Conservation (phyloP, 2,329 filamentous ascomycete genomes). For the Monosporascus sp. region DNA sequence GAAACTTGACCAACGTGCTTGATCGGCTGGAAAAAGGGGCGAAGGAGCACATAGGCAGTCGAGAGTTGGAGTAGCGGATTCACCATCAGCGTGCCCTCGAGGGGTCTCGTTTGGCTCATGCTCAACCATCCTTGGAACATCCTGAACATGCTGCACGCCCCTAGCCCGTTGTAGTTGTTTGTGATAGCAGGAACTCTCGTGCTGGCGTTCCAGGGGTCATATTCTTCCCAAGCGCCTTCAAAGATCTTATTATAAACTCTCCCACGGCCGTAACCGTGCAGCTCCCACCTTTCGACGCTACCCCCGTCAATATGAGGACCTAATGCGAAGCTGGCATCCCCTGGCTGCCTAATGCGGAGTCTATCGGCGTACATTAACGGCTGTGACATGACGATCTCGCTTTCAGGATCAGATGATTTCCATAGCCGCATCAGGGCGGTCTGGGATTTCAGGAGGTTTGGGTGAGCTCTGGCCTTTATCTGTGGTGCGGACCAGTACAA, state of each 20-base stretch:
- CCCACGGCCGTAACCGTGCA: conserved; percentile 58
- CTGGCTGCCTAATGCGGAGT: conserved; percentile 65
- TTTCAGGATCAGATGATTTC: conserved; percentile 45
- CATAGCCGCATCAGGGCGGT: conserved; percentile 59
- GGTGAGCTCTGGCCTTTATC: conserved; percentile 61
- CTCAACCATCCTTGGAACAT: conserved; percentile 88
- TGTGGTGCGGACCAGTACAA: conserved; percentile 71
- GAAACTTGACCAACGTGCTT: conserved; percentile 32
- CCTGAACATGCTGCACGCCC: conserved; percentile 78
- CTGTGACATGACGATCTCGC: conserved; percentile 44
- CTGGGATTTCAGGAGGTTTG: conserved; percentile 58
- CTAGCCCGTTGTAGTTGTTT: conserved; percentile 75
- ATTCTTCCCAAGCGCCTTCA: conserved; percentile 70
- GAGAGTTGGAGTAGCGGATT: conserved; percentile 72
- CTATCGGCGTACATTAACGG: conserved; percentile 67
- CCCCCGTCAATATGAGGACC: conserved; percentile 72
- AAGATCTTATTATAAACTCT: conserved; percentile 71
- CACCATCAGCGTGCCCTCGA: conserved; percentile 75
- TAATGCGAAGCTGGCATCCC: conserved; percentile 64
- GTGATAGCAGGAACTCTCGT: conserved; percentile 62
- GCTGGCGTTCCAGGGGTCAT: conserved; percentile 76
- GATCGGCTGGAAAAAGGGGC: conserved; percentile 71
- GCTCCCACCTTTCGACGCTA: conserved; percentile 71
- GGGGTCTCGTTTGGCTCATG: conserved; percentile 67
- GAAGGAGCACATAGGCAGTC: conserved; percentile 73